Evolutionary conservation across 2,329 filamentous ascomycete species (phyloP), one percentile per base, ranked within the genome.

Genomic region (Gliomastix tumulicola): DNA sequence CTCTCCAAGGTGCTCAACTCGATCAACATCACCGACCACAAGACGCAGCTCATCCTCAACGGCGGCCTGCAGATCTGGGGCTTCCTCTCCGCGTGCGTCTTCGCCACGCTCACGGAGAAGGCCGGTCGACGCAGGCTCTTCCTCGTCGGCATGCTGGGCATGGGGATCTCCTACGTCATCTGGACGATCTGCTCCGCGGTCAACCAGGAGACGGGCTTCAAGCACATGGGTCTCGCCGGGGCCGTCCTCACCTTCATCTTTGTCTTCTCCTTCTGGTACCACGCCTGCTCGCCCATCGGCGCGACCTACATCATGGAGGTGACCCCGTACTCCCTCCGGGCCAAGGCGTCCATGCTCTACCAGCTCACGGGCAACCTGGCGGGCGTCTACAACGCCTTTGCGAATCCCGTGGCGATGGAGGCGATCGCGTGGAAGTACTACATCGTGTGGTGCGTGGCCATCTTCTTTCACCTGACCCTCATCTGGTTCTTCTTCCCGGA

Each of bases 291-390:
- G 5, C 60, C 62, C 18, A 53, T 70, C 9, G 52, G 63, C 2
- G 56, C 67, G 15, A 59, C 59, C 6, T 71, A 71, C 43, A 58
- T 60, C 18, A 62, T 65, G 40, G 68, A 72, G 40, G 63, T 69
- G 37, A 54, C 65, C 0, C 49, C 51, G 0, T 57, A 55, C 33
- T 52, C 50, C 0, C 51, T 57, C 0, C 54, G 54, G 4, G 46
- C 51, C 1, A 53, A 51, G 32, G 50, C 51, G 1, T 48, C 49
- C 1, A 55, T 51, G 45, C 8, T 57, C 3, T 57, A 50, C 27
- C 48, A 56, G 27, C 30, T 58, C 2, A 48, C 46, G 0, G 47
- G 48, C 2, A 54, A 56, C 27, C 35, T 51, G 20, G 53, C 49
- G 0, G 45, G 50, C 7, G 39, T 55, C 4, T 56, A 50, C 51